These are phyloP conservation scores for Exutisphaerella laricina DNA, from an alignment of 2,329 filamentous ascomycete genomes.

Conservation along the genomic window DNA sequence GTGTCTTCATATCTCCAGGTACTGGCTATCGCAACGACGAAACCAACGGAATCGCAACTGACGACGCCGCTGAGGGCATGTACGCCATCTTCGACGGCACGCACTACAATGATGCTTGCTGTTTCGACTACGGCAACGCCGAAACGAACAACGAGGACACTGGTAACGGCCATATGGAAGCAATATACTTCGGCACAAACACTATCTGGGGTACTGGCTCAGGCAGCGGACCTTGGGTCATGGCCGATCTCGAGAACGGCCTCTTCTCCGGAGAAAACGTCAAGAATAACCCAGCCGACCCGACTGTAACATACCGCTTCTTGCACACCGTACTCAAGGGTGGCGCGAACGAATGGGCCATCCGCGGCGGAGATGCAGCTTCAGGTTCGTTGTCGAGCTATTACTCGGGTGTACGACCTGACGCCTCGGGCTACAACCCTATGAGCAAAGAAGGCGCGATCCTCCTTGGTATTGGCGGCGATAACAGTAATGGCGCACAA, in stretches of 20 bases:
- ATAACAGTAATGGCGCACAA: conserved; percentile 55
- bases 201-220: conserved; percentile 53
- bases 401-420: conserved; percentile 54
- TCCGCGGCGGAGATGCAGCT: conserved; percentile 53
- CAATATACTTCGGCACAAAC: conserved; percentile 58
- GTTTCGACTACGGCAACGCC: conserved; percentile 43
- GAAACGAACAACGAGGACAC: conserved; percentile 41
- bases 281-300: conserved; percentile 48
- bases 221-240: conserved; percentile 60
- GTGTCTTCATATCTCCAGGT: conserved; percentile 56
- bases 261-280: conserved; percentile 53
- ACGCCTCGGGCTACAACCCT: conserved; percentile 48
- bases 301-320: conserved; percentile 52
- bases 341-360: conserved; percentile 51
- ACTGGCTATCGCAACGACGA: conserved; percentile 59
- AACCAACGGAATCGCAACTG: conserved; percentile 49
- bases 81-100: conserved; percentile 57
- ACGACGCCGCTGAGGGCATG: conserved; percentile 54
- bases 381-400: conserved; percentile 53
- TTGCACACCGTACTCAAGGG: conserved; percentile 56
- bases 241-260: conserved; percentile 64
- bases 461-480: conserved; percentile 65
- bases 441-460: conserved; percentile 63
- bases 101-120: conserved; percentile 54
- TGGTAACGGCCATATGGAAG: conserved; percentile 63